Evolutionary conservation across 2,329 filamentous ascomycete genomes (phyloP), one percentile per base, ranked within the genome.

Genomic region (Lachnum nothofagi): DNA sequence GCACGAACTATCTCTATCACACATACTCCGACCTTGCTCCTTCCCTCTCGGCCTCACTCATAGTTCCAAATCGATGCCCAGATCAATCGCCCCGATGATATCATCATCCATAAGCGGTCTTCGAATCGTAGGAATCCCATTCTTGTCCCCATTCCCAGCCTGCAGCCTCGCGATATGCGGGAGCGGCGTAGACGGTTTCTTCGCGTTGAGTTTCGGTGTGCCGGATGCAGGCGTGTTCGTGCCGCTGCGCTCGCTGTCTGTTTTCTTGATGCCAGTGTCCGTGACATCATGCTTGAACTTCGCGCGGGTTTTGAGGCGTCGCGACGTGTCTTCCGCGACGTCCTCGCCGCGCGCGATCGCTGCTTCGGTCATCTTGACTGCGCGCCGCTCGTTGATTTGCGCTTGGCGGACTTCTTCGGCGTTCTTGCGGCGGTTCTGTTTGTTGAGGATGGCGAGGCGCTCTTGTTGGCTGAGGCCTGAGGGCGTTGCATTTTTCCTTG

Each of bases 361-460:
- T 49, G 75, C 76, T 56, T 82, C 81, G 38, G 75, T 76, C 66
- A 78, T 78, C 55, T 79, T 80, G 60, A 73, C 73, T 56, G 76
- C 77, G 42, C 79, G 78, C 59, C 83, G 79, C 70, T 98, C 93
- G 58, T 85, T 85, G 48, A 95, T 75, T 65, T 96, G 87, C 0
- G 91, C 91, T 67, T 88, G 87, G 51, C 91, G 88, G n/a, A 97
- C 86, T 41, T 87, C 84, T 65, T 95, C 88, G n/a, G 80, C 79
- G 63, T 96, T 96, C 58, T 84, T 78, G 50, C 84, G 82, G 53
- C 91, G 84, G 68, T 95, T 96, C 63, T 86, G 82, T 23, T 80
- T 76, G 68, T 98, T 98, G 57, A 95, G 76, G 62, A 86, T 79
- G 0, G 88, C 87, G 20, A 97, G 77, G 23, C 87, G 84, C 56